Base-by-base conservation (phyloP, 2,329 filamentous ascomycete genomes). In the Aspergillus sp. region DNA sequence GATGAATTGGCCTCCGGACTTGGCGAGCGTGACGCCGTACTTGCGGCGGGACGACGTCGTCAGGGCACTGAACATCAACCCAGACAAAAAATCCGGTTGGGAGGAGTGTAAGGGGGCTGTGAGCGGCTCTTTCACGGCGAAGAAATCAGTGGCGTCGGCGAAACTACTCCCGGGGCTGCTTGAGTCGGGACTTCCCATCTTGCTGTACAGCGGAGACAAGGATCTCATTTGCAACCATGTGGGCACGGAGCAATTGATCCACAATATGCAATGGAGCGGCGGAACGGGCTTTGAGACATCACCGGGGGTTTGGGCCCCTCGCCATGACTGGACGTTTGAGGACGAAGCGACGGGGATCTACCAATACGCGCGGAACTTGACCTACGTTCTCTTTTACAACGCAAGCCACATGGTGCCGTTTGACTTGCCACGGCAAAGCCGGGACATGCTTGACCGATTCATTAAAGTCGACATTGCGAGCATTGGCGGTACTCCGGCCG, bases 391-490 rank as follows among this genome's bases (percentile, higher is more conserved):
- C 25, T 94, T 96, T 63, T 85, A 93, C 68, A 93, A 98, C 58
- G 79, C 86, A 11, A 93, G 84, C 30, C 91, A 98, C 61, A 98
- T 98, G 91, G 91, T 98, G 1, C 93, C 91, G 1, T 96, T 91
- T 52, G 89, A 98, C 60, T 83, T 82, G 48, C 80, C 89, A 1
- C 78, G 86, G 29, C 80, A 86, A 39, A 82, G 80, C 13, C 77
- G 89, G 40, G 91, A 96, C 57, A 98, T 98, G 91, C 77, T 98
- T 11, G 89, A 98, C 60, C 82, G 91, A 25, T 94, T 98, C 64
- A 86, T 96, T 73, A 76, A 78, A 30, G 85, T 98, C 25, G 86
- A 96, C 53, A 93, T 96, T 44, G 82, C 76, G 47, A 81, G 75
- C 51, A 93, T 95, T 44, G 89, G 89, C 37, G 88, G 85, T 31